phyloP scores from a whole-genome alignment of 2,329 filamentous ascomycete species.

The Fusarium robinianum region DNA sequence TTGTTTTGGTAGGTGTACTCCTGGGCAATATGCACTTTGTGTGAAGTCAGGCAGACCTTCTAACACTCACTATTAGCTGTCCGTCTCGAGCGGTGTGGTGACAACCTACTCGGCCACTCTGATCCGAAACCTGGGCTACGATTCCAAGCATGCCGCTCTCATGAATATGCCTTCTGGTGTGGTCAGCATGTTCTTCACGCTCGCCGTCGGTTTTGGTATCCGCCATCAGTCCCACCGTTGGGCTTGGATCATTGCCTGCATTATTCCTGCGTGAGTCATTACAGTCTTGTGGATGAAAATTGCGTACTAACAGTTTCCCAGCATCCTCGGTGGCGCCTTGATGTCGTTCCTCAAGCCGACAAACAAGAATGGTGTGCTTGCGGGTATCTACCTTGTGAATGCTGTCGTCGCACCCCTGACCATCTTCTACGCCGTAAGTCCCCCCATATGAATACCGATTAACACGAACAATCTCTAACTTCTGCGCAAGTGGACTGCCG shows the following conservation, averaged over 20 bases:
- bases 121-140: slow-evolving; percentile 53
- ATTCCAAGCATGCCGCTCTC: slow-evolving; percentile 51
- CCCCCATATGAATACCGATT: fast-evolving
- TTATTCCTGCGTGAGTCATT: slow-evolving; percentile 52
- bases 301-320: slow-evolving; percentile 16
- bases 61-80: slow-evolving; percentile 39
- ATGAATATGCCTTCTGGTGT: slow-evolving; percentile 60
- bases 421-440: slow-evolving; percentile 51
- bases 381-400: slow-evolving; percentile 57
- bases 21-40: not conserved
- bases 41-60: not conserved
- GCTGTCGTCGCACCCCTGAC: slow-evolving; percentile 52
- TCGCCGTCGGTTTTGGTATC: slow-evolving; percentile 54
- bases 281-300: fast-evolving
- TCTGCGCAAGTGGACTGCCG: slow-evolving; percentile 48
- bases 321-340: slow-evolving; percentile 53
- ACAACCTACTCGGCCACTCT: slow-evolving; percentile 60
- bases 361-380: slow-evolving; percentile 53
- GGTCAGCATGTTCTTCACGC: slow-evolving; percentile 56
- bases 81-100: slow-evolving; percentile 58
- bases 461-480: not conserved
- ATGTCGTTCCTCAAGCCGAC: slow-evolving; percentile 56
- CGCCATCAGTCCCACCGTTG: slow-evolving; percentile 53
- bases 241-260: slow-evolving; percentile 54
- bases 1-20: slow-evolving; percentile 48